These are phyloP conservation scores for Nymphaea colorata DNA, from an alignment of 164 flowering plant species.

Conservation along the genomic window DNA sequence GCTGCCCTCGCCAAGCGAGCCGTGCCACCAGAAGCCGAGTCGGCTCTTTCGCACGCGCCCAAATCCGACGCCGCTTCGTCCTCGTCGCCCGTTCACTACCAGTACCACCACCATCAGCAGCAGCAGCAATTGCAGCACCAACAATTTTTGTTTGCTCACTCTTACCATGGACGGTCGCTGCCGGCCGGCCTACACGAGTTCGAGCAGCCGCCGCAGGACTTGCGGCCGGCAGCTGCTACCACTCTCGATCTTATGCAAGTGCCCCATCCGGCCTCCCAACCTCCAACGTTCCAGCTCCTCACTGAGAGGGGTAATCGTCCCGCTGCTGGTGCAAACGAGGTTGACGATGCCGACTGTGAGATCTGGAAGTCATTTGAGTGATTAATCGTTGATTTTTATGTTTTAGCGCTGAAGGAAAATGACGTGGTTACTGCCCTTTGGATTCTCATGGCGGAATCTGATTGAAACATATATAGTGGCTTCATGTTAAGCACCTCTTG, in stretches of 20 bases:
- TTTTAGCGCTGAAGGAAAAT: too few relatives aligned
- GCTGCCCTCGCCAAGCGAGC: conserved; percentile 34
- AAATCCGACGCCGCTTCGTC: neutral
- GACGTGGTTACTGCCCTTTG: too few relatives aligned
- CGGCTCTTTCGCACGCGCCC: neutral
- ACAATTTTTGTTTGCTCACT: neutral
- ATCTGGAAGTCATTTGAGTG: neutral
- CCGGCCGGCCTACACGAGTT: neutral
- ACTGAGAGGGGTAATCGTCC: neutral
- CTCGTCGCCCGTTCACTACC: neutral
- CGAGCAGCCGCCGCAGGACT: neutral
- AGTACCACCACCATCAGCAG: too few relatives aligned
- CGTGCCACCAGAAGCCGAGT: conserved; percentile 5
- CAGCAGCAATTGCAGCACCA: neutral
- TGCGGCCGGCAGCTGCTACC: neutral
- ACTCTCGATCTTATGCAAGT: neutral
- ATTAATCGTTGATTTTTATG: neutral
- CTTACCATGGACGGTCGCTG: neutral
- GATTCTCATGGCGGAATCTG: too few relatives aligned
- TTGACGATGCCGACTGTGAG: neutral
- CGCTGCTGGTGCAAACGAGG: neutral
- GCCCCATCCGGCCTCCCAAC: neutral
- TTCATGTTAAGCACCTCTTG: too few relatives aligned
- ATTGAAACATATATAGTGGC: too few relatives aligned
- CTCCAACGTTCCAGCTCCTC: neutral